These are phyloP conservation scores for Sordariomycetes sp. DNA, from an alignment of 2,329 filamentous ascomycete genomes.

Conservation along the genomic window DNA sequence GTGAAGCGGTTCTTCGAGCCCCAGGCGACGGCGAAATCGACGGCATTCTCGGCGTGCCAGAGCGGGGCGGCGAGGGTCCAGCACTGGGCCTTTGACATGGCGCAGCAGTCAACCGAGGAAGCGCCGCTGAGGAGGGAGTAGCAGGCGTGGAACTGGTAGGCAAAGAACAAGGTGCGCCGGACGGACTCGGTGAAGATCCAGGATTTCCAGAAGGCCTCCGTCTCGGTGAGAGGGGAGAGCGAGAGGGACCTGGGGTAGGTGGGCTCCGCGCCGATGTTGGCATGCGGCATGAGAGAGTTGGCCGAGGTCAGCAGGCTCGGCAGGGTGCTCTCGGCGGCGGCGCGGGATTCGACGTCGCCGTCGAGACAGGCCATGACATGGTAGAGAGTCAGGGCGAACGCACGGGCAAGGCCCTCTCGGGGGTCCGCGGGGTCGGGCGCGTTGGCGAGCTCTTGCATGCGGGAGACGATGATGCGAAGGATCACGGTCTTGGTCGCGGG, in stretches of 20 bases:
- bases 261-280: neutral
- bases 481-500: conserved; percentile 33
- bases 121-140: conserved; percentile 24
- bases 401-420: conserved; percentile 21
- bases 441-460: conserved; percentile 29
- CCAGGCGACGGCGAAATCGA: conserved; percentile 25
- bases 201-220: conserved; percentile 33
- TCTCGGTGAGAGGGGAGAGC: conserved; percentile 24
- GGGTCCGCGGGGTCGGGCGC: conserved; percentile 17
- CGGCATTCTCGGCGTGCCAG: conserved; percentile 22
- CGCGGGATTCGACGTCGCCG: conserved; percentile 22
- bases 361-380: conserved; percentile 34
- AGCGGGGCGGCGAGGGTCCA: conserved; percentile 27
- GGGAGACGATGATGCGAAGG: conserved; percentile 33
- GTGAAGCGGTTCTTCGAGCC: conserved; percentile 22
- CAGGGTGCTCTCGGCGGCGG: conserved; percentile 17
- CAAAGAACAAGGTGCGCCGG: conserved; percentile 32
- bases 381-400: conserved; percentile 32
- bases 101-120: conserved; percentile 15
- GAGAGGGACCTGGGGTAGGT: neutral
- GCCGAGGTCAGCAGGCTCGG: conserved; percentile 3
- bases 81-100: conserved; percentile 20
- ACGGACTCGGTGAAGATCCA: conserved; percentile 44
- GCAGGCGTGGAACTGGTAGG: conserved; percentile 35
- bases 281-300: neutral